phyloP scores from a whole-genome alignment of 2,329 filamentous ascomycete species.

The Nemania sp. region DNA sequence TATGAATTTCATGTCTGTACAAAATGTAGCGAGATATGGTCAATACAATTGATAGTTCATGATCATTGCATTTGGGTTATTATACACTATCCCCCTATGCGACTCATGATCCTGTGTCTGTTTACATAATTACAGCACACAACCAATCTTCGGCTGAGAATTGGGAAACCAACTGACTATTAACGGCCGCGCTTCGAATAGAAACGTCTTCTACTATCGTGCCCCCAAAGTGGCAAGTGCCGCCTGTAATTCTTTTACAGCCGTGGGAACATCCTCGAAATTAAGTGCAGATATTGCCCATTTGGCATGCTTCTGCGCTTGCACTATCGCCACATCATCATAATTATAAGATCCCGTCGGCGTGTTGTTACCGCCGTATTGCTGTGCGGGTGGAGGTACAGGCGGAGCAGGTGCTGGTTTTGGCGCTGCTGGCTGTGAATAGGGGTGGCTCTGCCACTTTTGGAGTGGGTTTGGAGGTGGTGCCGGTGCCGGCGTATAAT shows the following conservation, averaged over 20 bases:
- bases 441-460: constrained; percentile 30
- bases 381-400: constrained; percentile 27
- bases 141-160: no score
- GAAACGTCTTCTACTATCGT: constrained; percentile 41
- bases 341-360: constrained; percentile 48
- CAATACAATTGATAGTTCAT: background rate
- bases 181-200: background rate
- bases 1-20: background rate
- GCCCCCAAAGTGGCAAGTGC: constrained; percentile 74
- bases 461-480: constrained; percentile 33
- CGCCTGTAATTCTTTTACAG: constrained; percentile 78
- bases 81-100: no score
- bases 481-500: constrained; percentile 30
- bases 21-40: background rate
- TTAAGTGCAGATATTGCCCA: constrained; percentile 97
- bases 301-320: constrained; percentile 92
- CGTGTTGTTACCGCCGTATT: constrained; percentile 32
- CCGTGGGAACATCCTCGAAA: constrained; percentile 92
- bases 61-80: no score
- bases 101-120: no score
- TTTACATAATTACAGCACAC: no score
- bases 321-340: constrained; percentile 72
- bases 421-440: constrained; percentile 31
- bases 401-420: constrained; percentile 24
- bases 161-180: background rate